Evolutionary conservation across 2,329 filamentous ascomycete genomes (phyloP), one percentile per base, ranked within the genome.

Genomic region (Fusarium metavorans): DNA sequence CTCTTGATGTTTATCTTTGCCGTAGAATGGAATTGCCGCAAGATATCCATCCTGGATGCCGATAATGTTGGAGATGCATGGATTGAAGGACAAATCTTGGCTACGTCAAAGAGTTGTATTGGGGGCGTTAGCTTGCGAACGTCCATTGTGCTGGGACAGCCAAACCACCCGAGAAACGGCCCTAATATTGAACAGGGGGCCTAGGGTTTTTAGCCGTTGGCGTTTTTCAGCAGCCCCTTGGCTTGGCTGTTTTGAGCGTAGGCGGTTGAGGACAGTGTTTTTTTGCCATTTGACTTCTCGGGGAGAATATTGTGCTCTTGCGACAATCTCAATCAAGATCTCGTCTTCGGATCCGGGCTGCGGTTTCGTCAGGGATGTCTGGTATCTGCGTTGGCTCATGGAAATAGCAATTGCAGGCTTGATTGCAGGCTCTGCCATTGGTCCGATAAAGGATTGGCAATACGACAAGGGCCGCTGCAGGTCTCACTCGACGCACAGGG

Each of bases 341-440:
- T 52, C 48, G 48, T 32, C 48, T 60, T 74, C 65, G 52, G 65
- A 62, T 66, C 50, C 39, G 45, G 45, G 32, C 18, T 30, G 48
- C 60, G 54, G 72, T 73, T 73, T 75, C 62, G 72, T 37, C 41
- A 56, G n/a, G 65, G 54, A 70, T 70, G 68, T 73, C 54, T 43
- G 18, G 25, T 67, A 67, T 60, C 64, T 67, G 58, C 52, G 62
- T 68, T 71, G 66, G 63, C 66, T 35, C 45, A 45, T 67, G 23
- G 45, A 70, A 67, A 70, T 65, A 71, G 72, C 64, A 71, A 73
- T 71, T 65, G 20, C 37, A 23, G 16, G 20, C n/a, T 30, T 57
- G 25, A 62, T 67, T 67, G 16, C 18, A 23, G 14, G 43, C 5
- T 48, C 16, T 67, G 37, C 32, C 48, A 75, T 75, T 75, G 72